Base-by-base conservation (phyloP, 805 yeast genomes). In the Lachancea meyersii region DNA sequence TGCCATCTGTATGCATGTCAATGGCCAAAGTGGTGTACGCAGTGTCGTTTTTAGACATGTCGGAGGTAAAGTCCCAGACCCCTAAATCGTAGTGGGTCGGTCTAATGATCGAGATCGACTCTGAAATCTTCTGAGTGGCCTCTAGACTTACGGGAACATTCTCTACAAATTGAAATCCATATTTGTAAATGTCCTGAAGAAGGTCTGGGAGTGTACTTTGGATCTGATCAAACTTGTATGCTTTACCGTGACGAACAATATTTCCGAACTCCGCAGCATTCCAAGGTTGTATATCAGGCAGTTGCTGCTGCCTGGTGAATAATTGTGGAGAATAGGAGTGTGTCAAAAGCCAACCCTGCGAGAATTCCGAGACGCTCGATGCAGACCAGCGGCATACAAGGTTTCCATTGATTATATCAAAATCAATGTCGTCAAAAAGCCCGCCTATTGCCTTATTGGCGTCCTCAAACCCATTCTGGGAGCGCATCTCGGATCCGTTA, bases 31-130 rank as follows among this genome's bases (percentile, higher is more conserved):
- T 78, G 13, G 86, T 80, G 57, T 81, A 81, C 3, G 88, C 88
- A 3, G 85, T 79, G 54, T 81, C 88, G 45, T 76, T 75, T 63
- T 75, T 78, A 35, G 79, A 70, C 53, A 81, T 64, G 53, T 81
- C 84, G 4, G 84, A 71, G 9, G 87, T 81, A 60, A 82, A 81
- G 55, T 80, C 86, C 86, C 87, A 82, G 62, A 82, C 80, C 1
- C 84, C 86, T 14, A 38, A 20, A n/a, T 86, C 87, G 50, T 82
- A 81, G 55, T 81, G 88, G 1, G 88, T 81, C 20, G 79, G 79
- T 32, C 83, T 67, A 38, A 80, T 73, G 55, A 76, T 79, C 43
- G 79, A 70, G 48, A 81, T 71, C 50, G 75, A 63, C 48, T 78
- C 77, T 43, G 79, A 72, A 46, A 81, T 67, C 47, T 63, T 61